phyloP scores from a whole-genome alignment of 1,284 basidiomycete genomes.

The Puccinia brachypodii region DNA sequence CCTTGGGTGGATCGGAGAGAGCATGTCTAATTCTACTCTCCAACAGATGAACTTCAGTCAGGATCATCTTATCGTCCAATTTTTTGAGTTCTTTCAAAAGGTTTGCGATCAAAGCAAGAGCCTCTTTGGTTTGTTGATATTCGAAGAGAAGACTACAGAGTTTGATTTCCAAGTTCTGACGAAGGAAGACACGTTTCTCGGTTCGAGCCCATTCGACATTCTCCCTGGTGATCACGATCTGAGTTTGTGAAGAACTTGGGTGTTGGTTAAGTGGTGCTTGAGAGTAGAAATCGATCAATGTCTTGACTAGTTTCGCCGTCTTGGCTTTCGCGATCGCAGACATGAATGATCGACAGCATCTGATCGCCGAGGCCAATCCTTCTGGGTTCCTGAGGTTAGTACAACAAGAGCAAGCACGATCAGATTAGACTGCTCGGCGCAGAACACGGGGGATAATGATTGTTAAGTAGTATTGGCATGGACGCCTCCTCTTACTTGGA shows the following conservation, averaged over 20 bases:
- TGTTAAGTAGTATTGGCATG: background rate
- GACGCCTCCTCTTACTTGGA: constrained; percentile 65
- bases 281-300: constrained; percentile 47
- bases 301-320: constrained; percentile 79
- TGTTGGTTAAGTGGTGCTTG: constrained; percentile 30
- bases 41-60: constrained; percentile 92
- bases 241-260: constrained; percentile 60
- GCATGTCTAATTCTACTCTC: constrained; percentile 89
- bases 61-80: constrained; percentile 95
- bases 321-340: constrained; percentile 95
- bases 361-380: constrained; percentile 82
- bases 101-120: constrained; percentile 76
- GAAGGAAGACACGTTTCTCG: constrained; percentile 92
- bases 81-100: constrained; percentile 86
- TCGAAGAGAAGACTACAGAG: constrained; percentile 73
- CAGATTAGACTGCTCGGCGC: background rate
- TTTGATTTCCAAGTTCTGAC: constrained; percentile 88
- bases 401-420: background rate
- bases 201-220: constrained; percentile 89
- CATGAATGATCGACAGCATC: constrained; percentile 83
- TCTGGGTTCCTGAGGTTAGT: constrained; percentile 76
- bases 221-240: constrained; percentile 81
- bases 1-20: constrained; percentile 84
- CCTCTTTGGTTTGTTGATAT: constrained; percentile 59
- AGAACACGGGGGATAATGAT: background rate